A percentile compares a stretch with the other conserved stretches of the same genome.
These are phyloP conservation scores for Chlamydomonas asymmetrica DNA, from an alignment of 139 green algal genomes.

Conservation along the genomic window DNA sequence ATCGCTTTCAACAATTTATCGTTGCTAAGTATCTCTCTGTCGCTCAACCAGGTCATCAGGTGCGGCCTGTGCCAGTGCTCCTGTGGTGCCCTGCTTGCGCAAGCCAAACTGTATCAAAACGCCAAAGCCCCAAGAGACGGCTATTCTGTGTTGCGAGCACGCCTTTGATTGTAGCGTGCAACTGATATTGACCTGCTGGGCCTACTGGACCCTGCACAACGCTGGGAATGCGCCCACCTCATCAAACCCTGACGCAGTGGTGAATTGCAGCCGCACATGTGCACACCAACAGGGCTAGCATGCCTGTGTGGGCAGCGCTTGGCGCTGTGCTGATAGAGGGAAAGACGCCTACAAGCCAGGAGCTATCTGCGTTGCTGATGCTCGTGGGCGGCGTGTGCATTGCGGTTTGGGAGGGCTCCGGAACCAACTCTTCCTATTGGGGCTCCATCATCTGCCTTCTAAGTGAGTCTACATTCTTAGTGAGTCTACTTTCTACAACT, in stretches of 20 bases:
- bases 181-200: not conserved
- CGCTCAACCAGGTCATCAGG: constrained; percentile 49
- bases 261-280: not conserved
- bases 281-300: constrained; percentile 8
- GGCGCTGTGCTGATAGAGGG: constrained; percentile 26
- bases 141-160: no score
- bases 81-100: not conserved
- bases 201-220: not conserved
- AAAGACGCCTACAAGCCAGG: constrained; percentile 9
- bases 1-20: constrained; percentile 44
- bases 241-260: not conserved
- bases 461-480: no score
- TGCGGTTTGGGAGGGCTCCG: constrained; percentile 21
- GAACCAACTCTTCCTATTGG: not conserved
- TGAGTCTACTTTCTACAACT: no score
- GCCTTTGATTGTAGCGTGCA: no score
- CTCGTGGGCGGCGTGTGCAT: constrained; percentile 27
- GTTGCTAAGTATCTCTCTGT: constrained; percentile 31
- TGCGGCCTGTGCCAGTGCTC: not conserved
- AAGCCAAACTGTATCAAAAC: no score
- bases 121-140: no score
- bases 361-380: constrained; percentile 23
- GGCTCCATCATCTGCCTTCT: constrained; percentile 26
- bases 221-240: not conserved
- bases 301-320: constrained; percentile 20